Percentiles rank a stretch among this genome's conserved stretches.
phyloP scores from a whole-genome alignment of 768 basidiomycete species.

The Hypsizygus marmoreus region DNA sequence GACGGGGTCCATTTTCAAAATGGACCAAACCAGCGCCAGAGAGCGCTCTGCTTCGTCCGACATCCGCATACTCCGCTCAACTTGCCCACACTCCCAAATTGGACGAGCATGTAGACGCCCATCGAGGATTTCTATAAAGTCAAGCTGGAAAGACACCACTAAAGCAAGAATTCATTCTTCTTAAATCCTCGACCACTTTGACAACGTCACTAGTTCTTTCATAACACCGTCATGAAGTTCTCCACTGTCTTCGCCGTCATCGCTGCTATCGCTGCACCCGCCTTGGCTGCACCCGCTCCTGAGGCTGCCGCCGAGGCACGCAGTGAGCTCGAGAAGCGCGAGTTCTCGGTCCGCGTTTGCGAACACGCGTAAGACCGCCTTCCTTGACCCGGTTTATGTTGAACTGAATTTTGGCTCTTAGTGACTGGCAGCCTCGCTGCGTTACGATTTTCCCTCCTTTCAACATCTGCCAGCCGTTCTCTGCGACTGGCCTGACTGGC shows the following conservation, averaged over 20 bases:
- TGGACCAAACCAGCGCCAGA: too few relatives aligned
- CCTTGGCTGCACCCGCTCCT: conserved; percentile 6
- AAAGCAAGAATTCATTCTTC: not conserved
- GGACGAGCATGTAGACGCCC: not conserved
- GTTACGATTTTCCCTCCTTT: conserved; percentile 6
- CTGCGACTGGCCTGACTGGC: conserved; percentile 7
- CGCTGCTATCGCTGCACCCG: conserved; percentile 1
- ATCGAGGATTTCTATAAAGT: not conserved
- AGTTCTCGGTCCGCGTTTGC: conserved; percentile 8
- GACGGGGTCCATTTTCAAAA: too few relatives aligned
- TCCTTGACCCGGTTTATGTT: not conserved
- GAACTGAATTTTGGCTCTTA: not conserved
- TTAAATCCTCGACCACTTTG: too few relatives aligned
- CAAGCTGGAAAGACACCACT: not conserved
- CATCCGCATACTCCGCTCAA: too few relatives aligned
- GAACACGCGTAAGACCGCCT: not conserved
- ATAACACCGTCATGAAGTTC: conserved; percentile 6
- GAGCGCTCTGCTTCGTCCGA: too few relatives aligned
- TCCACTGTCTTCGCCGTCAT: conserved; percentile 2
- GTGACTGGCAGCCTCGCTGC: conserved; percentile 1
- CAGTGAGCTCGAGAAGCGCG: conserved; percentile 7
- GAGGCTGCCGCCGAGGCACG: conserved; percentile 3
- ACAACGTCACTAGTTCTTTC: too few relatives aligned
- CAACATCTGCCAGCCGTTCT: conserved; percentile 10
- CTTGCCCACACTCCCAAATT: too few relatives aligned